Evolutionary conservation across 2,329 filamentous ascomycete species (phyloP), one percentile per base, ranked within the genome.

Genomic region (Neofusicoccum sp.): DNA sequence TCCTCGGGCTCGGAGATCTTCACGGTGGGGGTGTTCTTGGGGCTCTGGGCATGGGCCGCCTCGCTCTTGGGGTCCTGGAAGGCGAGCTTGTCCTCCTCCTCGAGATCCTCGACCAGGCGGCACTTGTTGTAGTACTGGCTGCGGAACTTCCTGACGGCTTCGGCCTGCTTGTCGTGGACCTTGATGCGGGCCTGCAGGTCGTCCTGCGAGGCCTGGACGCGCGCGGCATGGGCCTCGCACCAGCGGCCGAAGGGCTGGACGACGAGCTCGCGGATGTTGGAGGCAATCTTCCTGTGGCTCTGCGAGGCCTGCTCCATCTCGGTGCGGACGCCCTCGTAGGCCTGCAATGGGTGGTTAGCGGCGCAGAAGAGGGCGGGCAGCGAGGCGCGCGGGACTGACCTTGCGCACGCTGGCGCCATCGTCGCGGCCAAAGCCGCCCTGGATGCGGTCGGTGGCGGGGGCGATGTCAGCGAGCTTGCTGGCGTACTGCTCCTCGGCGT

Each of bases 101-200:
- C 95, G 63, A 98, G 79, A 72, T 99, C 95, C 74, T 99, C 96
- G 6, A 98, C 89, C 64, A 97, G 81, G 53, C 96, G 89, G 74
- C 95, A 99, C 78, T 98, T 99, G 82, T 98, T 99, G 84, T 98
- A 98, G 78, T 99, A 99, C 68, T 91, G 90, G 75, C 90, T 96
- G 65, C 95, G 87, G 68, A 97, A 85, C 78, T 98, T 98, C 82
- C 92, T 91, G 63, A 96, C 91, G 20, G 84, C 76, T 64, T 99
- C 95, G 62, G 89, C 89, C 76, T 99, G 96, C 67, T 90, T 90
- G 73, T 96, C 91, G 75, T 98, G 92, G 63, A 90, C 85, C 80
- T 96, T 97, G 77, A 98, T 93, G 62, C 91, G 89, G 49, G 82
- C 78, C 75, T 98, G 93, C 24, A 99, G 84, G 69, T 97, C 93